These are phyloP conservation scores for Gossypium thurberi DNA, from an alignment of 345 rosid genomes.

Conservation along the genomic window DNA sequence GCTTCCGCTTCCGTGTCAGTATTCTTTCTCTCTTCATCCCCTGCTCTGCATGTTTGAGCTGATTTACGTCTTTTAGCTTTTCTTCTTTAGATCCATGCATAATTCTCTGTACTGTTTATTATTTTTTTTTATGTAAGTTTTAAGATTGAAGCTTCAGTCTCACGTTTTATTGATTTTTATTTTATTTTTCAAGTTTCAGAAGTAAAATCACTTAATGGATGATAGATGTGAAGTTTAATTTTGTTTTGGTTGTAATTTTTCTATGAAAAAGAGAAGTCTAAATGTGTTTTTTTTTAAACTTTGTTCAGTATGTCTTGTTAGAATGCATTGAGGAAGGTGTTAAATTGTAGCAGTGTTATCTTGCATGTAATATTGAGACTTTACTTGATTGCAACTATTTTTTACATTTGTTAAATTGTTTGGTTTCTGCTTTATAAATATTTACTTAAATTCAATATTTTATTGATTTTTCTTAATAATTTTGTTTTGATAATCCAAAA, in stretches of 20 bases:
- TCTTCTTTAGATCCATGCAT: background rate
- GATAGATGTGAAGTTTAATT: background rate
- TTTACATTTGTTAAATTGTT: background rate
- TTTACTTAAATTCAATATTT: slow-evolving; percentile 1
- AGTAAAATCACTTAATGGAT: background rate
- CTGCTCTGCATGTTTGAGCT: background rate
- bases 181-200: background rate
- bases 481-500: slow-evolving; percentile 23
- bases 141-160: background rate
- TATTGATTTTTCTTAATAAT: slow-evolving; percentile 13
- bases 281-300: background rate
- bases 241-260: background rate
- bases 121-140: background rate
- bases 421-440: background rate
- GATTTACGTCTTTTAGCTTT: background rate
- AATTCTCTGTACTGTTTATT: background rate
- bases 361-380: slow-evolving; percentile 9
- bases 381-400: background rate
- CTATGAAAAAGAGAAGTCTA: background rate
- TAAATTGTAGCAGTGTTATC: background rate
- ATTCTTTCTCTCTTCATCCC: background rate
- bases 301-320: slow-evolving; percentile 8
- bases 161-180: background rate
- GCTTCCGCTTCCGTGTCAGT: slow-evolving; percentile 28
- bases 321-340: slow-evolving; percentile 11